A percentile compares a stretch with the other conserved stretches of the same genome.
These are phyloP conservation scores for Lactarius hatsudake DNA, from an alignment of 768 basidiomycete species.

Conservation along the genomic window DNA sequence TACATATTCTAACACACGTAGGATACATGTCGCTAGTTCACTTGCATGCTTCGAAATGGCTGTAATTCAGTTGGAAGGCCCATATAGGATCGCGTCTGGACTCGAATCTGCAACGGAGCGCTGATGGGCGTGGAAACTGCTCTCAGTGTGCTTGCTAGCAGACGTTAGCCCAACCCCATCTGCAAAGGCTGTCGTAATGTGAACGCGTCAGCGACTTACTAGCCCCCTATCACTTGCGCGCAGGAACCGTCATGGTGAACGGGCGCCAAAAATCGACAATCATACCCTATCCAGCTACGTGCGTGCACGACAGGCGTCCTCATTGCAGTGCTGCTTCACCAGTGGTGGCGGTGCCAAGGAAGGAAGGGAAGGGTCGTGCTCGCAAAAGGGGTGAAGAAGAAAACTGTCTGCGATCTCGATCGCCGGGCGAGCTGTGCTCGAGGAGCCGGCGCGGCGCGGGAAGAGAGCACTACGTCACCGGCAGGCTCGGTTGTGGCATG, in stretches of 20 bases:
- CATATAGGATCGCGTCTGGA: not conserved
- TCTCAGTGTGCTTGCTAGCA: not conserved
- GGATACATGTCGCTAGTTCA: not conserved
- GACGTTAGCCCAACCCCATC: not conserved
- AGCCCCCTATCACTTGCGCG: not conserved
- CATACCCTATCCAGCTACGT: conserved; percentile 5
- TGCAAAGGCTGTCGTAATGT: not conserved
- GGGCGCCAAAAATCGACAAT: not conserved
- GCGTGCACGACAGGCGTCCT: conserved; percentile 6
- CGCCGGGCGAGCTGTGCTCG: not conserved
- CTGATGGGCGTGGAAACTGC: not conserved
- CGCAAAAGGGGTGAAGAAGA: not conserved
- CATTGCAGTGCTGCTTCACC: conserved; percentile 3
- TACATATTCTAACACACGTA: not conserved
- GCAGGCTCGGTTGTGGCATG: not conserved
- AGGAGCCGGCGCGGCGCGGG: conserved; percentile 9
- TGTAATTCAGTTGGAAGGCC: not conserved
- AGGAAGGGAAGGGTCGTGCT: not conserved
- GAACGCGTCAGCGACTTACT: not conserved
- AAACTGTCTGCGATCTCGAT: not conserved
- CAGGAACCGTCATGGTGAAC: not conserved
- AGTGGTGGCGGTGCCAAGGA: conserved; percentile 19
- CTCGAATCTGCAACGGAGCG: not conserved
- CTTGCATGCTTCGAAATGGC: not conserved
- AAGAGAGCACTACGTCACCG: not conserved